A percentile compares a stretch with the other conserved stretches of the same genome.
phyloP scores from a whole-genome alignment of 495 filamentous ascomycete species.

The Tuber brumale region DNA sequence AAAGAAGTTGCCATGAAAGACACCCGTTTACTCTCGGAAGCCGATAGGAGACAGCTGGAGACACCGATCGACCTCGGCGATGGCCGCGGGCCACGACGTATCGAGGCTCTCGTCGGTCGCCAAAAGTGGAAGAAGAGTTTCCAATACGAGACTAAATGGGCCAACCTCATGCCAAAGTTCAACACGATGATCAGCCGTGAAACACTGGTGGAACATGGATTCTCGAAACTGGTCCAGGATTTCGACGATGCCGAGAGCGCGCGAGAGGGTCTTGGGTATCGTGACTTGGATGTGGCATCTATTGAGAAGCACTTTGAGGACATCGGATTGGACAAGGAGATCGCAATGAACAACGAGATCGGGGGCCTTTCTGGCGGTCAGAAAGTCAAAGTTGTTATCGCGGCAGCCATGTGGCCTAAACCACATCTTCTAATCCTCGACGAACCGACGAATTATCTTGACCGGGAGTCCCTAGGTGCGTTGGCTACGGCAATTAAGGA shows the following conservation, averaged over 20 bases:
- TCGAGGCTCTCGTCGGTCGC: slow-evolving; percentile 87
- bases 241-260: slow-evolving; percentile 98
- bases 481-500: slow-evolving; percentile 93
- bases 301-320: slow-evolving; percentile 99
- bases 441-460: slow-evolving; percentile 98
- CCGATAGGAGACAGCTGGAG: slow-evolving; percentile 84
- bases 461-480: slow-evolving; percentile 92
- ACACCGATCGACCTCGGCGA: slow-evolving; percentile 77
- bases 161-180: slow-evolving; percentile 76
- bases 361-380: slow-evolving; percentile 96
- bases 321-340: slow-evolving; percentile 89
- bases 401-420: slow-evolving; percentile 99
- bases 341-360: slow-evolving; percentile 97
- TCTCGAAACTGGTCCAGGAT: slow-evolving; percentile 89
- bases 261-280: slow-evolving; percentile 92
- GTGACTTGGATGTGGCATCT: slow-evolving; percentile 79
- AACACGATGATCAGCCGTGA: slow-evolving; percentile 91
- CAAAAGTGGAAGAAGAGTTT: slow-evolving; percentile 99
- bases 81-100: slow-evolving; percentile 66
- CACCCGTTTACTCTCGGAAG: slow-evolving; percentile 77
- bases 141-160: slow-evolving; percentile 99
- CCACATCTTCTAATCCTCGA: slow-evolving; percentile 94
- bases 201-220: slow-evolving; percentile 76
- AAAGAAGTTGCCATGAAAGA: slow-evolving; percentile 97
- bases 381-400: slow-evolving; percentile 98